phyloP scores from a whole-genome alignment of 352 stramenopile species.

The Globisporangium radiosum region DNA sequence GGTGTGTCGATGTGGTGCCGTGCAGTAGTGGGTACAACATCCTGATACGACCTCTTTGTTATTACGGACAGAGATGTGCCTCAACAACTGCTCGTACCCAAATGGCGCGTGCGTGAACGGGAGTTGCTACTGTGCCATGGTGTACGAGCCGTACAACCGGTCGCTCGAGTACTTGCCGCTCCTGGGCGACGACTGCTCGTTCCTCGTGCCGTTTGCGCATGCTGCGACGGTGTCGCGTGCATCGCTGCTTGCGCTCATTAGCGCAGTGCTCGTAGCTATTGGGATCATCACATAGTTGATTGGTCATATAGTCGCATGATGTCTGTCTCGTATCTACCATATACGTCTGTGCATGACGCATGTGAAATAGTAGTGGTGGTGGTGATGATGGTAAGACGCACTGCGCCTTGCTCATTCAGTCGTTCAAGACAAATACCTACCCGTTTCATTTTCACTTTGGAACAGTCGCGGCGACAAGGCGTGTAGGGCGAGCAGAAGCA shows the following conservation, averaged over 20 bases:
- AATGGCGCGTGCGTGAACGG: conserved; percentile 92
- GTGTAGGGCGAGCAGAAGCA: too few species aligned
- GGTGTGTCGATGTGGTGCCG: not conserved
- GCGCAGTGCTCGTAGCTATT: conserved; percentile 1
- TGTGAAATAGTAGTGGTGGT: too few species aligned
- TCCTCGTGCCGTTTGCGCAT: conserved; percentile 59
- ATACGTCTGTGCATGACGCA: too few species aligned
- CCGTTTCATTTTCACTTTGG: too few species aligned
- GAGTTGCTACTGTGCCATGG: conserved; percentile 87
- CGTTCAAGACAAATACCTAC: too few species aligned
- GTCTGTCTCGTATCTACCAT: not conserved
- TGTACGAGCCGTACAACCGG: conserved; percentile 95
- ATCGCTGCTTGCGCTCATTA: conserved; percentile 1
- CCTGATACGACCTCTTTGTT: conserved; percentile 2
- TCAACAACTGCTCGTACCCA: conserved; percentile 97
- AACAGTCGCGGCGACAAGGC: too few species aligned
- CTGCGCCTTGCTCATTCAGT: too few species aligned
- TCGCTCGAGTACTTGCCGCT: conserved; percentile 70
- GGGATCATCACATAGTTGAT: conserved; percentile 6
- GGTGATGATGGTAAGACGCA: too few species aligned
- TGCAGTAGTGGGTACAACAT: not conserved
- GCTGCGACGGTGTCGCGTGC: conserved; percentile 8
- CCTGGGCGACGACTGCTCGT: conserved; percentile 83
- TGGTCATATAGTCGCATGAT: not conserved
- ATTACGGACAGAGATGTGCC: conserved; percentile 65